Evolutionary conservation across 192 early-diverging fungal genomes (phyloP).

Genomic region (Rhizophlyctis rosea): DNA sequence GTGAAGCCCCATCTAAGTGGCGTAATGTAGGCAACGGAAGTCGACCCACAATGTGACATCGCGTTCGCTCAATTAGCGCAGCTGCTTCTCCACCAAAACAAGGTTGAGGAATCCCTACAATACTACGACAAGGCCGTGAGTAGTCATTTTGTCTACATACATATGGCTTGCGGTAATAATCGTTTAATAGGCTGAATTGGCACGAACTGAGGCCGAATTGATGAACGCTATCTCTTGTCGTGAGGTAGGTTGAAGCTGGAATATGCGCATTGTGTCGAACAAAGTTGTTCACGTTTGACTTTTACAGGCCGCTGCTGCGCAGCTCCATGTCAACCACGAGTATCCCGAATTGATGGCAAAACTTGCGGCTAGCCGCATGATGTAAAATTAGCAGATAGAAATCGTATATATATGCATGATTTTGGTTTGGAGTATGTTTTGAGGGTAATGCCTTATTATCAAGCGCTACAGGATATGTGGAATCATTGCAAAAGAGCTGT

Average conservation of each 20-base stretch:
- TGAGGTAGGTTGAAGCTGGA: slow-evolving; percentile 31
- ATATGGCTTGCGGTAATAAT: neutral
- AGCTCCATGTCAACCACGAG: slow-evolving; percentile 16
- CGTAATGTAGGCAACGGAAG: slow-evolving; percentile 63
- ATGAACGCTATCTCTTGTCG: slow-evolving; percentile 66
- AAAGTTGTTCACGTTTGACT: slow-evolving; percentile 2
- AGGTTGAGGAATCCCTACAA: slow-evolving; percentile 77
- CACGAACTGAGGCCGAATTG: slow-evolving; percentile 87
- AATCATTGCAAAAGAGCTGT: no score
- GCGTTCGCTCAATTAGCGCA: slow-evolving; percentile 81
- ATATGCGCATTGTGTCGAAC: slow-evolving; percentile 10
- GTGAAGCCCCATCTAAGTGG: no score
- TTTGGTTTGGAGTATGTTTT: no score
- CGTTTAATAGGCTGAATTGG: slow-evolving; percentile 50
- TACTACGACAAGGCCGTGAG: slow-evolving; percentile 75
- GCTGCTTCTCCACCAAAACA: slow-evolving; percentile 60
- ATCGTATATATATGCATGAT: no score
- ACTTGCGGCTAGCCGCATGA: no score
- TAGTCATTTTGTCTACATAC: neutral
- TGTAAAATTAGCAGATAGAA: no score
- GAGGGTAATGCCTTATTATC: no score
- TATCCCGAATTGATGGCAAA: slow-evolving; percentile 20
- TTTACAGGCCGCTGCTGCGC: slow-evolving; percentile 24
- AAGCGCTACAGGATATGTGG: no score
- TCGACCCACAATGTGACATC: slow-evolving; percentile 95